Percentiles rank a stretch among this genome's conserved stretches.
Evolutionary conservation across 805 yeast species (phyloP).

Genomic region (Myxozyma lipomycoides): DNA sequence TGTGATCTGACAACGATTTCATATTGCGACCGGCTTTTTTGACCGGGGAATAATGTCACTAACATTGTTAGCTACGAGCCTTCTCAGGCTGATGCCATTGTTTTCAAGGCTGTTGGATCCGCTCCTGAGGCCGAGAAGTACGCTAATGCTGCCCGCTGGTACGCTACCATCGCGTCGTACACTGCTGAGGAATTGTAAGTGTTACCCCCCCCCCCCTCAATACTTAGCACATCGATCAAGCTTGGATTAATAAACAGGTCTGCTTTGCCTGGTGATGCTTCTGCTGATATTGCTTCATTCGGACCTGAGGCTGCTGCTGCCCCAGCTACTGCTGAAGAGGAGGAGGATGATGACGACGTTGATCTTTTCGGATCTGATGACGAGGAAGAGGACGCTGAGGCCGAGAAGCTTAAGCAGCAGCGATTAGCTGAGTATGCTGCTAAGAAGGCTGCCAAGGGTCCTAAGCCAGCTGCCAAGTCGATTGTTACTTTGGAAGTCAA

Average conservation of each 20-base stretch:
- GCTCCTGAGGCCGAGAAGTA: conserved; percentile 56
- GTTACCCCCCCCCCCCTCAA: too few species aligned
- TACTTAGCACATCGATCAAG: too few species aligned
- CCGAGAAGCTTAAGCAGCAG: conserved; percentile 95
- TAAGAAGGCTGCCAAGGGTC: conserved; percentile 94
- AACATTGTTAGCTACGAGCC: conserved; percentile 61
- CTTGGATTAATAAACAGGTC: conserved; percentile 35
- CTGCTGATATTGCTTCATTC: conserved; percentile 36
- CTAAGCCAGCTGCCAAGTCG: conserved; percentile 98
- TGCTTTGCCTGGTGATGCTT: conserved; percentile 65
- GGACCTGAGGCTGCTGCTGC: conserved; percentile 46
- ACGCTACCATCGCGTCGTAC: conserved; percentile 95
- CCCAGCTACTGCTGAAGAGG: conserved; percentile 60
- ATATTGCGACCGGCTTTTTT: too few species aligned
- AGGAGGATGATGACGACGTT: conserved; percentile 84
- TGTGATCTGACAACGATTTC: too few species aligned
- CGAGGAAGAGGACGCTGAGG: conserved; percentile 93
- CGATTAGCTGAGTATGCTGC: conserved; percentile 98
- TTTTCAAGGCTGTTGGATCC: conserved; percentile 75
- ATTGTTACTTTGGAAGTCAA: conserved; percentile 94
- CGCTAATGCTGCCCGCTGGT: conserved; percentile 98
- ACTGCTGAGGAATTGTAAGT: conserved; percentile 65
- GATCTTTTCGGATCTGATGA: conserved; percentile 93
- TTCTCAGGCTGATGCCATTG: conserved; percentile 92
- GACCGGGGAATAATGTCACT: conserved; percentile 11